Percentiles rank a stretch among this genome's conserved stretches.
Conservation (phyloP, 1,284 basidiomycete genomes). For the Melampsora larici-populina region DNA sequence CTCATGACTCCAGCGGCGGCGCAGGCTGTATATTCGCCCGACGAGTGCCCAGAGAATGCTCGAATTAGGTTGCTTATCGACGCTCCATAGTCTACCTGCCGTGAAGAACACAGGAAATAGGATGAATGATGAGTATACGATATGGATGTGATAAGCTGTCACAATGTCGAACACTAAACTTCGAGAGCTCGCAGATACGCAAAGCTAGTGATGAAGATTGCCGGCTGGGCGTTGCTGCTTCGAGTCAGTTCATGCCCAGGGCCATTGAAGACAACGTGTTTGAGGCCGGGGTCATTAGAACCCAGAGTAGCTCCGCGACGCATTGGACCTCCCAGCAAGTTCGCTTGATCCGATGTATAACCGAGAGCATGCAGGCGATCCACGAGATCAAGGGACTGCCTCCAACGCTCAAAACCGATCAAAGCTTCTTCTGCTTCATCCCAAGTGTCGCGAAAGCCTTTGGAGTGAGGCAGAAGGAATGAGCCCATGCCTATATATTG, state of each 20-base stretch:
- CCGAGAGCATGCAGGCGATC: conserved; percentile 26
- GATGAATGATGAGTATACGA: too few species aligned
- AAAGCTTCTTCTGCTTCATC: conserved; percentile 49
- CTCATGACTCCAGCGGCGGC: conserved; percentile 50
- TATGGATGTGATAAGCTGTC: too few species aligned
- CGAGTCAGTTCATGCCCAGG: conserved; percentile 50
- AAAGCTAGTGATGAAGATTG: conserved; percentile 51
- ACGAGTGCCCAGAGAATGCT: conserved; percentile 50
- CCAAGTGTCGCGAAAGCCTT: conserved; percentile 48
- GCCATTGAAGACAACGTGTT: conserved; percentile 44
- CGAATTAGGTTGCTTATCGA: conserved; percentile 45
- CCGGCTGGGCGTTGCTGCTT: conserved; percentile 51
- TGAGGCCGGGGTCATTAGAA: conserved; percentile 15
- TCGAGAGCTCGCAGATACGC: conserved; percentile 50
- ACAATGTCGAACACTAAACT: conserved; percentile 16
- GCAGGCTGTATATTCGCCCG: conserved; percentile 51
- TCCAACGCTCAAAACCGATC: conserved; percentile 46
- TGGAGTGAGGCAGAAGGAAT: conserved; percentile 34
- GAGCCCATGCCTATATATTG: conserved; percentile 51
- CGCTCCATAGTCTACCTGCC: conserved; percentile 45
- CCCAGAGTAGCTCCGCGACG: conserved; percentile 31
- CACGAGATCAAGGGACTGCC: conserved; percentile 44
- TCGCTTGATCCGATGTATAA: conserved; percentile 45
- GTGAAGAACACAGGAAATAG: neutral
- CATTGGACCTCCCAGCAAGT: conserved; percentile 45